Percentiles rank a stretch among this genome's conserved stretches.
phyloP scores from a whole-genome alignment of 2,329 filamentous ascomycete genomes.

The Cercospora citrullina region DNA sequence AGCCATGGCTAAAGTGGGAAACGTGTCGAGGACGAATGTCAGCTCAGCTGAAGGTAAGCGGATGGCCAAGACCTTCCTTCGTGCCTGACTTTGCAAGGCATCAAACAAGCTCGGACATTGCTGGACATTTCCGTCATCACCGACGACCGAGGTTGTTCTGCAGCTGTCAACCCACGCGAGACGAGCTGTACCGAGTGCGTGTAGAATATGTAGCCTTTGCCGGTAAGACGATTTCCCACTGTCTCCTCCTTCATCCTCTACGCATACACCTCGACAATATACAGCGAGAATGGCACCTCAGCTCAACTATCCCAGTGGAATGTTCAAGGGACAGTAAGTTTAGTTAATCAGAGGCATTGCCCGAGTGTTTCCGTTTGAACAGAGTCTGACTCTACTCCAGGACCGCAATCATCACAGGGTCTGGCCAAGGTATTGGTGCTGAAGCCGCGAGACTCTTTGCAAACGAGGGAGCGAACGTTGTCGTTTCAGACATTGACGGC shows the following conservation, averaged over 20 bases:
- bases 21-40: slow-evolving; percentile 1
- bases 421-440: slow-evolving; percentile 69
- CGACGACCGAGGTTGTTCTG: slow-evolving; percentile 10
- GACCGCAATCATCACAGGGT: slow-evolving; percentile 75
- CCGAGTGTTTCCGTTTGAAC: neutral
- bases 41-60: slow-evolving; percentile 3
- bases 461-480: slow-evolving; percentile 82
- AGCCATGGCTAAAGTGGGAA: slow-evolving; percentile 19
- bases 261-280: neutral
- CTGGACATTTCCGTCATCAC: neutral
- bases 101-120: neutral
- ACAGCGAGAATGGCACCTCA: slow-evolving; percentile 53
- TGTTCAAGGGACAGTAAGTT: slow-evolving; percentile 66
- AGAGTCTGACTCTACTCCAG: neutral
- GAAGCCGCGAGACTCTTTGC: slow-evolving; percentile 77
- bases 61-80: neutral
- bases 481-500: slow-evolving; percentile 79
- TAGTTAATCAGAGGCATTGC: neutral
- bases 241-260: neutral
- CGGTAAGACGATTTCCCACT: neutral
- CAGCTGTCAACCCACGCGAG: slow-evolving; percentile 2
- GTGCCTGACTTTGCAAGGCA: neutral
- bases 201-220: slow-evolving; percentile 8
- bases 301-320: slow-evolving; percentile 77
- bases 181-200: slow-evolving; percentile 9